Evolutionary conservation across 1,139 yeast species (phyloP), one percentile per base, ranked within the genome.

Genomic region (Pichia sp.): DNA sequence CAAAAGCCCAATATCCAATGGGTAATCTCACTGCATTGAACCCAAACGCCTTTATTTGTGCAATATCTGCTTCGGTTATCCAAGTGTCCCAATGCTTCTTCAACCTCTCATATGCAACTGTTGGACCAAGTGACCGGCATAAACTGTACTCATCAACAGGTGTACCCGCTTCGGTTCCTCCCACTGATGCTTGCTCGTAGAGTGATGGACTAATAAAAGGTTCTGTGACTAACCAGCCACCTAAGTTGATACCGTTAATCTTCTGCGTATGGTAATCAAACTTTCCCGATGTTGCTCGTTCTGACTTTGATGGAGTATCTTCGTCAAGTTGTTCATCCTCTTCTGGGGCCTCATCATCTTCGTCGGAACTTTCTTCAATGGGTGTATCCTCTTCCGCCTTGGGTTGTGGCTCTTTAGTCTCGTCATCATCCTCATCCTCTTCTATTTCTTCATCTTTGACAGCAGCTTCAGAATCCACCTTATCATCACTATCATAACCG

Each of bases 1-100:
- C 61, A 59, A 83, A 91, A 4, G 97, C 96, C 98, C 98, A 88
- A 65, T 88, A 91, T 7, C 97, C 97, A 44, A 88, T 74, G 20
- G 97, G 97, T 41, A 88, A 81, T 51, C 97, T 74, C 25, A 85
- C 96, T 43, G 81, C 68, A 61, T 88, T 88, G 50, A 88, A 69
- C 1, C 96, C 96, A 49, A 72, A 70, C 10, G 56, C 49, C 22
- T 71, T 68, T 39, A 91, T 84, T 39, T 68, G 62, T 34, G 58
- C 46, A 50, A 88, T 77, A 59, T 88, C 98, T 22, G 63, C 59
- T 54, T 84, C 93, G 4, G 80, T 75, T 56, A 77, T 74, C 80
- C 86, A 88, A 11, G 83, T 63, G 32, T 63, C 57, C 96, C 96
- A 91, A 62, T 88, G 98, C 19, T 66, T 49, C 34, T 68, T 60